Percentiles rank a stretch among this genome's conserved stretches.
These are phyloP conservation scores for Dillenia turbinata DNA, from an alignment of 164 flowering plant species.

Conservation along the genomic window DNA sequence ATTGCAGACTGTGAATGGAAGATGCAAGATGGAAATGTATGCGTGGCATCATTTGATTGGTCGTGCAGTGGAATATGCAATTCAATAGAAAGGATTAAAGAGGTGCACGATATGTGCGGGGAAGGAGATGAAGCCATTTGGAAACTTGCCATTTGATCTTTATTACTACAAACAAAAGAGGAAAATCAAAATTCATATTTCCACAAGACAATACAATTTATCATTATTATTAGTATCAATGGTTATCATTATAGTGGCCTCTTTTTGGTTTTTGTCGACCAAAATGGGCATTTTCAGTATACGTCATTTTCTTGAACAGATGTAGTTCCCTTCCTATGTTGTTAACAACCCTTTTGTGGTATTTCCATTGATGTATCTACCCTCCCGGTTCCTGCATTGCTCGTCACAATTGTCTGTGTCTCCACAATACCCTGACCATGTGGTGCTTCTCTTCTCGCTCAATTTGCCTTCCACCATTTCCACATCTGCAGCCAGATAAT, in stretches of 20 bases:
- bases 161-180: too few relatives aligned
- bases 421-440: slow-evolving; percentile 7
- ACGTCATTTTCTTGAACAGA: too few relatives aligned
- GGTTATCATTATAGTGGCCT: too few relatives aligned
- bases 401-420: slow-evolving; percentile 1
- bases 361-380: too few relatives aligned
- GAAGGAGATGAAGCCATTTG: slow-evolving; percentile 75
- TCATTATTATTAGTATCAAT: too few relatives aligned
- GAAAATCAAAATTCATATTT: too few relatives aligned
- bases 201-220: too few relatives aligned
- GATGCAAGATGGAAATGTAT: slow-evolving; percentile 52
- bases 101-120: slow-evolving; percentile 56
- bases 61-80: slow-evolving; percentile 84
- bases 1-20: slow-evolving; percentile 79
- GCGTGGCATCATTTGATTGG: slow-evolving; percentile 91
- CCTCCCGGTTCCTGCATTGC: slow-evolving; percentile 7
- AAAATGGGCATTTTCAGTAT: too few relatives aligned
- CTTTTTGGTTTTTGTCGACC: too few relatives aligned
- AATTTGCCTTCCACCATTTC: slow-evolving; percentile 1
- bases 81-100: slow-evolving; percentile 71
- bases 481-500: background rate
- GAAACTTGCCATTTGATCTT: slow-evolving; percentile 33
- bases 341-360: too few relatives aligned
- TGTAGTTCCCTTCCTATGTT: too few relatives aligned
- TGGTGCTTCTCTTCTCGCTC: slow-evolving; percentile 1